Percentiles rank a stretch among this genome's conserved stretches.
These are phyloP conservation scores for Trichoderma sp. DNA, from an alignment of 2,329 filamentous ascomycete genomes.

Conservation along the genomic window DNA sequence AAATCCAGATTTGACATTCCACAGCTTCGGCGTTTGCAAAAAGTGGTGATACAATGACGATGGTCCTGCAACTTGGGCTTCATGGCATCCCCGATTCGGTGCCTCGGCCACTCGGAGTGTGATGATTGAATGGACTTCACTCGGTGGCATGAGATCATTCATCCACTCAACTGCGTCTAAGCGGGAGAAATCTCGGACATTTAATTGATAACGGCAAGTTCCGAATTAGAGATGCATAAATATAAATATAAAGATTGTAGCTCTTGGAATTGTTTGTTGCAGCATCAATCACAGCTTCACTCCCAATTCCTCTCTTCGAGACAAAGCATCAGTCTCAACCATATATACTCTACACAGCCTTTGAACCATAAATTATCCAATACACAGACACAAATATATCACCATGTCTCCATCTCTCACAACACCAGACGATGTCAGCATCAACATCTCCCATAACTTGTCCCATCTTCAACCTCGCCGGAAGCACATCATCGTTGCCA, in stretches of 20 bases:
- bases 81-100: neutral
- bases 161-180: neutral
- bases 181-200: neutral
- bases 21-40: neutral
- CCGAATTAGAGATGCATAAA: neutral
- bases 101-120: neutral
- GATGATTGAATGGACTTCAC: neutral
- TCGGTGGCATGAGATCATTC: neutral
- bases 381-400: neutral
- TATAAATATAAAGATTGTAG: neutral
- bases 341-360: neutral
- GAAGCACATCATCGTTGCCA: constrained; percentile 22
- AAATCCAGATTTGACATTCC: neutral
- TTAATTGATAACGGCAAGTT: neutral
- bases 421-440: neutral
- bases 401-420: neutral
- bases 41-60: neutral
- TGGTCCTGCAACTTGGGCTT: neutral
- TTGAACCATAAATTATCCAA: no score
- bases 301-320: neutral
- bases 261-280: neutral
- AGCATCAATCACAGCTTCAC: neutral
- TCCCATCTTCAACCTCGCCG: neutral
- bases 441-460: neutral
- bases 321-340: neutral